Conservation (phyloP, 305 asterid genomes). For the Solanum hybrid region DNA sequence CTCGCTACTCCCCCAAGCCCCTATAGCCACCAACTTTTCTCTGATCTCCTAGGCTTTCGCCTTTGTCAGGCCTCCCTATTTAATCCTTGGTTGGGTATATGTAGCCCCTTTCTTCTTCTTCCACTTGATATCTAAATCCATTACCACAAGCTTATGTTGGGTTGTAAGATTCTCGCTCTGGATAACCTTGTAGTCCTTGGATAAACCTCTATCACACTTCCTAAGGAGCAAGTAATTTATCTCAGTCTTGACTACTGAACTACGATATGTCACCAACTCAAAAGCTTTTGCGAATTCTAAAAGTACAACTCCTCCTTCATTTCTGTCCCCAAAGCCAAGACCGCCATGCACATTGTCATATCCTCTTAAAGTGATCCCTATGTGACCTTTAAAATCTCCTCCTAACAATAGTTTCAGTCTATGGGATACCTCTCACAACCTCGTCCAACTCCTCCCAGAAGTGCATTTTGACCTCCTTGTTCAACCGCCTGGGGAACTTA, state of each 20-base stretch:
- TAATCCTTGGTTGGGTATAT: not conserved
- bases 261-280: not conserved
- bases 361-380: not conserved
- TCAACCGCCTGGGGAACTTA: not conserved
- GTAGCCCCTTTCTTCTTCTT: not conserved
- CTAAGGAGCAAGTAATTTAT: not conserved
- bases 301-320: not conserved
- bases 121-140: not conserved
- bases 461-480: not conserved
- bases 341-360: not conserved
- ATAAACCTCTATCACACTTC: not conserved
- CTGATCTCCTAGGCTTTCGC: not conserved
- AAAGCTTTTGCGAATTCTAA: not conserved
- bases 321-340: not conserved
- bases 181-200: not conserved
- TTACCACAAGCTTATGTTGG: not conserved
- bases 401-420: not conserved
- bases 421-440: not conserved
- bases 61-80: not conserved
- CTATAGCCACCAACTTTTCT: not conserved
- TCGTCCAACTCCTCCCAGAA: not conserved
- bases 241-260: not conserved
- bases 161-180: not conserved
- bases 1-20: not conserved
- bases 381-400: not conserved